These are phyloP conservation scores for Calocybe indica DNA, from an alignment of 768 basidiomycete genomes.

Conservation along the genomic window DNA sequence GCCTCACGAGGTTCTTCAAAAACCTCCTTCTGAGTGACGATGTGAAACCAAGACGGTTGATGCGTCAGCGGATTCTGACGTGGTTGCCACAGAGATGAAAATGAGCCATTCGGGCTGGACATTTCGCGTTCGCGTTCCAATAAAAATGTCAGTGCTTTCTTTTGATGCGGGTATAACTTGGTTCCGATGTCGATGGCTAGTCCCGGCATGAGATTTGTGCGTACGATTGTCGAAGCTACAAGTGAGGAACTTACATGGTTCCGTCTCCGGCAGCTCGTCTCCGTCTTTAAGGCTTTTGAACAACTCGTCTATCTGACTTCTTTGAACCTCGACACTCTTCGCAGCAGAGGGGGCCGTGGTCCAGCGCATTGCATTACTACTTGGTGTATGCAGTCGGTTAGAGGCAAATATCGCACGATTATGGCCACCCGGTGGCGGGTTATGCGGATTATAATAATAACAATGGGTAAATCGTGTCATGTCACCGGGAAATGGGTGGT, in stretches of 20 bases:
- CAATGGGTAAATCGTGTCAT: conserved; percentile 50
- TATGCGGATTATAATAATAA: conserved; percentile 87
- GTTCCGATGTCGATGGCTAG: conserved; percentile 73
- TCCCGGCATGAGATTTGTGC: neutral
- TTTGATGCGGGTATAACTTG: conserved; percentile 92
- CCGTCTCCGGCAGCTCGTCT: conserved; percentile 80
- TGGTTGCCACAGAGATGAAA: conserved; percentile 68
- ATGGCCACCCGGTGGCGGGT: conserved; percentile 68
- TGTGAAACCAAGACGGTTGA: conserved; percentile 61
- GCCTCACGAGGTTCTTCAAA: conserved; percentile 61
- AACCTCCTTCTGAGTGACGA: conserved; percentile 78
- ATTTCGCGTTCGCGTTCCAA: conserved; percentile 80
- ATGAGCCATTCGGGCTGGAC: conserved; percentile 47
- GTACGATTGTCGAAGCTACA: neutral
- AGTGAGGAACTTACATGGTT: conserved; percentile 60
- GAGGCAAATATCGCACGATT: conserved; percentile 33
- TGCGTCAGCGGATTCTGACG: conserved; percentile 43
- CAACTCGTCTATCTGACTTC: conserved; percentile 90
- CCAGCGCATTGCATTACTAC: conserved; percentile 44
- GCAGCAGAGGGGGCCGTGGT: conserved; percentile 46
- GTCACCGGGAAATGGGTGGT: conserved; percentile 73
- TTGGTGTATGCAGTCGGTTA: conserved; percentile 32
- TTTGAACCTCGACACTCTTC: conserved; percentile 86
- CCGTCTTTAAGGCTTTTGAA: conserved; percentile 87
- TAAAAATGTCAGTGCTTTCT: conserved; percentile 94